A percentile compares a stretch with the other conserved stretches of the same genome.
Evolutionary conservation across 2,329 filamentous ascomycete genomes (phyloP).

Genomic region (Byssothecium circinans): DNA sequence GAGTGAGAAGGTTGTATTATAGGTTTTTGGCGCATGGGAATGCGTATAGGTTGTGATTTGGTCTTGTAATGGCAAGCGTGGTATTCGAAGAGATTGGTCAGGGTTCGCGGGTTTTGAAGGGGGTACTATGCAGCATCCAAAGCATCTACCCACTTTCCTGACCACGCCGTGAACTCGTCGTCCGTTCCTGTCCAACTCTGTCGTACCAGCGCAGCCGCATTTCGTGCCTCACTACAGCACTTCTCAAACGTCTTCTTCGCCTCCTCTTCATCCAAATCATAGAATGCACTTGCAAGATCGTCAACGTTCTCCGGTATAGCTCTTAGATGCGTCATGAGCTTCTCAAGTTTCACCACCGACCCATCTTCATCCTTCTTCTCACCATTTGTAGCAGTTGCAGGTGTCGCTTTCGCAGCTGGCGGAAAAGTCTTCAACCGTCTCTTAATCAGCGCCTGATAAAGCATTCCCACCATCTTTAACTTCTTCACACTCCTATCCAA

Average conservation of each 20-base stretch:
- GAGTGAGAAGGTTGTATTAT: background rate
- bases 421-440: conserved; percentile 63
- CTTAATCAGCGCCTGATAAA: conserved; percentile 72
- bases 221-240: conserved; percentile 63
- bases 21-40: background rate
- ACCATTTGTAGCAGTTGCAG: conserved; percentile 7
- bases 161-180: conserved; percentile 81
- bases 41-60: background rate
- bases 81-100: background rate
- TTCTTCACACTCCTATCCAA: conserved; percentile 66
- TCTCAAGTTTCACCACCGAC: conserved; percentile 51
- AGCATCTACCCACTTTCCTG: conserved; percentile 57
- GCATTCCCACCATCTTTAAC: conserved; percentile 66
- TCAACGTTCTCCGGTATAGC: conserved; percentile 68
- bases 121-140: conserved; percentile 40
- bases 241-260: conserved; percentile 62
- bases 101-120: background rate
- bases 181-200: conserved; percentile 64
- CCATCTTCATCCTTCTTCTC: conserved; percentile 6
- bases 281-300: conserved; percentile 71
- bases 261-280: conserved; percentile 63
- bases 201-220: conserved; percentile 58
- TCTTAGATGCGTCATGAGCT: conserved; percentile 59
- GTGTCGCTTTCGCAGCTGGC: conserved; percentile 3
- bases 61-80: background rate